A percentile compares a stretch with the other conserved stretches of the same genome.
phyloP scores from a whole-genome alignment of 768 basidiomycete genomes.

The Cyclocybe cylindracea region DNA sequence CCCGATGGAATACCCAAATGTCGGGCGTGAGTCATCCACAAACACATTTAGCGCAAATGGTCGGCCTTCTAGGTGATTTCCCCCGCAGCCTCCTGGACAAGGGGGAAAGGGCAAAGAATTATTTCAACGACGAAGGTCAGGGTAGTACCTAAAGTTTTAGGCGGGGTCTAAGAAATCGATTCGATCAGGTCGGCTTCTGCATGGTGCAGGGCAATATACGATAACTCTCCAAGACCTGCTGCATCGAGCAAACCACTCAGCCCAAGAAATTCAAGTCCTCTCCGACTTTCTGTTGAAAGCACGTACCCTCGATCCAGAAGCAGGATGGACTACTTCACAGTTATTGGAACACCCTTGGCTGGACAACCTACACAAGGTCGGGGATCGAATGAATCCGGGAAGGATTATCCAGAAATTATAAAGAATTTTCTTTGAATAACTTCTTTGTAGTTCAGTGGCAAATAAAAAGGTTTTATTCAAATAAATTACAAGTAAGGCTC shows the following conservation, averaged over 20 bases:
- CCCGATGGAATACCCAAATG: conserved; percentile 36
- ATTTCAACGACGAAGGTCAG: conserved; percentile 10
- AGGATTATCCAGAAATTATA: too few relatives aligned
- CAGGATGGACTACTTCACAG: conserved; percentile 7
- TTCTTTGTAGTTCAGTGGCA: too few relatives aligned
- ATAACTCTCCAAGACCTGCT: conserved; percentile 1
- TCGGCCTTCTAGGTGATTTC: conserved; percentile 2
- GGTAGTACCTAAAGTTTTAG: neutral
- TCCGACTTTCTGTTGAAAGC: conserved; percentile 9
- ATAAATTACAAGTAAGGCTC: too few relatives aligned
- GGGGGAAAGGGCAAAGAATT: neutral
- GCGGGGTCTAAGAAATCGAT: neutral
- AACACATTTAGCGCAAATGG: conserved; percentile 10
- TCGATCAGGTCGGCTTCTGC: conserved; percentile 2
- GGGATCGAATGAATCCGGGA: too few relatives aligned
- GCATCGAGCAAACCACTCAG: conserved; percentile 3
- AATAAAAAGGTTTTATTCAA: too few relatives aligned
- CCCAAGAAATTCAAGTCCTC: neutral
- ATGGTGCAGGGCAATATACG: conserved; percentile 4
- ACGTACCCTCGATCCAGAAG: conserved; percentile 5
- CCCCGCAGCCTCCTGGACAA: neutral
- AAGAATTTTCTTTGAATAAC: too few relatives aligned
- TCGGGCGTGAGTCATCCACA: conserved; percentile 9
- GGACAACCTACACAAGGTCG: too few relatives aligned
- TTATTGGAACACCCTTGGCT: conserved; percentile 12